Percentiles rank a stretch among this genome's conserved stretches.
Conservation (phyloP, 2,329 filamentous ascomycete species). For the Phyllosticta citriasiana region DNA sequence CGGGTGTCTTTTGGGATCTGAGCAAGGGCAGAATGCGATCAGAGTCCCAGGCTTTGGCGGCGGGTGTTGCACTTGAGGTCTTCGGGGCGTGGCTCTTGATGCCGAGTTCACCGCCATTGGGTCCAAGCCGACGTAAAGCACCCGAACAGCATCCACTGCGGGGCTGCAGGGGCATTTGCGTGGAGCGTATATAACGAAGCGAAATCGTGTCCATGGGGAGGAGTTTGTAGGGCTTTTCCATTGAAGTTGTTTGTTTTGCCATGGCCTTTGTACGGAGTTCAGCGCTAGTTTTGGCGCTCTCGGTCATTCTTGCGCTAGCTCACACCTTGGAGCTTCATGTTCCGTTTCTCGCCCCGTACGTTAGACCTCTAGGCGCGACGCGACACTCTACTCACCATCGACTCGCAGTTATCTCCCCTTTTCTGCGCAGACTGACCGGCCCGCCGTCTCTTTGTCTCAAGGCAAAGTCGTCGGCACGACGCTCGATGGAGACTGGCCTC, state of each 20-base stretch:
- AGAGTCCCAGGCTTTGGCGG: neutral
- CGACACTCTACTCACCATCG: neutral
- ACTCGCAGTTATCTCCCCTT: constrained; percentile 1
- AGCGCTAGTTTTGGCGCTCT: constrained; percentile 1
- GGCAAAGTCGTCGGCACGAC: constrained; percentile 13
- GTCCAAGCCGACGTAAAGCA: constrained; percentile 2
- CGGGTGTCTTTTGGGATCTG: neutral
- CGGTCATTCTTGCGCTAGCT: constrained; percentile 7
- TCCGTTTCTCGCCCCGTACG: constrained; percentile 7
- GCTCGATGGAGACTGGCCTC: constrained; percentile 8
- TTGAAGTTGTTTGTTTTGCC: neutral
- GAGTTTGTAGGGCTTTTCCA: neutral
- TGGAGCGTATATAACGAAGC: constrained; percentile 1
- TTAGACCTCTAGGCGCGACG: neutral
- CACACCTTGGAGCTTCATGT: constrained; percentile 1
- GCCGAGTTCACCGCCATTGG: constrained; percentile 8
- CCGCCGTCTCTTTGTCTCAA: constrained; percentile 11
- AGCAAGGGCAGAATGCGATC: neutral
- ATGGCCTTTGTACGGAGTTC: constrained; percentile 7
- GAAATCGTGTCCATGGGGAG: neutral
- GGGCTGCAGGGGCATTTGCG: neutral
- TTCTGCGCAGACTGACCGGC: neutral
- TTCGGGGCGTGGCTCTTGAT: constrained; percentile 2
- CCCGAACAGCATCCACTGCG: neutral
- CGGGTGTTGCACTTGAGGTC: neutral